A percentile compares a stretch with the other conserved stretches of the same genome.
phyloP scores from a whole-genome alignment of 108 stramenopile species.

The Schizochytrium sp. region DNA sequence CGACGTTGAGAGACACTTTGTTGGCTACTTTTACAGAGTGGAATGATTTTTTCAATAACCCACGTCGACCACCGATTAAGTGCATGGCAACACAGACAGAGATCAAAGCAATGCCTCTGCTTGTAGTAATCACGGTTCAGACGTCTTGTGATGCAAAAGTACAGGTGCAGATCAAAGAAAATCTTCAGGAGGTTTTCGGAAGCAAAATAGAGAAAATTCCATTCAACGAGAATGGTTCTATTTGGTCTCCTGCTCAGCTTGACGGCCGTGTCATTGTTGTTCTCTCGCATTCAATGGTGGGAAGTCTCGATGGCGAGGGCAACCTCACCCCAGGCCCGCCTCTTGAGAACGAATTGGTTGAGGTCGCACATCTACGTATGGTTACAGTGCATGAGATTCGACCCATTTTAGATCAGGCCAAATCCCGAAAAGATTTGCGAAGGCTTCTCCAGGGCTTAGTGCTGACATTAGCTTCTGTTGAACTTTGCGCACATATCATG shows the following conservation, averaged over 20 bases:
- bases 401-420: constrained; percentile 38
- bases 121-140: constrained; percentile 9
- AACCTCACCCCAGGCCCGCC: constrained; percentile 8
- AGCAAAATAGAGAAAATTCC: constrained; percentile 19
- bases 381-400: constrained; percentile 49
- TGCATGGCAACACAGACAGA: background rate
- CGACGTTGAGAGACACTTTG: background rate
- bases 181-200: constrained; percentile 45
- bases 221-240: constrained; percentile 10
- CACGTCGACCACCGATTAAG: background rate
- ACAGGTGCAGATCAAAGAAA: background rate
- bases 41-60: background rate
- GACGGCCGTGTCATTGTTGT: constrained; percentile 13
- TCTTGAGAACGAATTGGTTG: background rate
- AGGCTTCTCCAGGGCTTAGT: constrained; percentile 19
- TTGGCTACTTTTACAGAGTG: background rate
- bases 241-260: constrained; percentile 39
- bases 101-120: constrained; percentile 21
- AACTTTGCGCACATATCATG: constrained; percentile 54
- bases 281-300: constrained; percentile 16
- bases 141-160: background rate
- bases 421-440: constrained; percentile 35
- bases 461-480: constrained; percentile 14
- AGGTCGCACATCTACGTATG: constrained; percentile 34
- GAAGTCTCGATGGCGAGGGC: background rate